Evolutionary conservation across 2,329 filamentous ascomycete species (phyloP).

Genomic region (Cladosporium sp.): DNA sequence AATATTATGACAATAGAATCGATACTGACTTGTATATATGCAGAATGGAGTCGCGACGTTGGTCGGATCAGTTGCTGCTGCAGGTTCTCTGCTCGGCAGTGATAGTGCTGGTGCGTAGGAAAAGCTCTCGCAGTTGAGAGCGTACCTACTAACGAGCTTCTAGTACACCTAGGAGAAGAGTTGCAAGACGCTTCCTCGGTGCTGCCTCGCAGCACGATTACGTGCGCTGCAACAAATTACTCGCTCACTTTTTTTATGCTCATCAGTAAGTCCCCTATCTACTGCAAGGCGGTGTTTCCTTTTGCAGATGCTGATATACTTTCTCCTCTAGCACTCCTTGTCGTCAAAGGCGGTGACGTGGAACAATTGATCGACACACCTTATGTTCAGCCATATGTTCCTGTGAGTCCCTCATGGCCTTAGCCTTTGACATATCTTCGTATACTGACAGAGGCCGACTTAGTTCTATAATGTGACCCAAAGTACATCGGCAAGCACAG

Average conservation of each 20-base stretch:
- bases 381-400: conserved; percentile 16
- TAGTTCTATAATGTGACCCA: conserved; percentile 15
- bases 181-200: conserved; percentile 16
- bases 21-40: too few species aligned
- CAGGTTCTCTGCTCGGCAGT: conserved; percentile 12
- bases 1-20: too few species aligned
- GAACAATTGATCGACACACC: conserved; percentile 24
- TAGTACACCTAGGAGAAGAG: conserved; percentile 19
- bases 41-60: conserved; percentile 11
- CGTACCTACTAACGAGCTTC: too few species aligned
- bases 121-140: too few species aligned
- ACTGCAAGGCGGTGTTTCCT: background rate
- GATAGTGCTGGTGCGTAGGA: conserved; percentile 12
- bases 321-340: conserved; percentile 14
- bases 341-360: conserved; percentile 26
- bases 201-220: conserved; percentile 24
- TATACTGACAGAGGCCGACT: background rate
- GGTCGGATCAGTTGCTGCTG: conserved; percentile 10
- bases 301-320: background rate
- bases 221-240: conserved; percentile 8
- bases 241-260: conserved; percentile 6
- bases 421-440: too few species aligned
- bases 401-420: too few species aligned
- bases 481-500: conserved; percentile 13
- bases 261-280: background rate